Evolutionary conservation across 129 eudicot genomes (phyloP).

Genomic region (Helianthus annuus): HanXRQr2.0-SUNRISE NC_035435.2:110851384-110851883

Average conservation of each 20-base stretch:
- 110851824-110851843: too few relatives aligned
- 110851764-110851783: too few relatives aligned
- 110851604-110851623: slow-evolving; percentile 1
- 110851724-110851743: too few relatives aligned
- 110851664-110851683: slow-evolving; percentile 22
- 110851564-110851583: not conserved
- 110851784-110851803: too few relatives aligned
- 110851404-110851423: slow-evolving; percentile 48
- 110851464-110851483: slow-evolving; percentile 62
- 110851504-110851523: slow-evolving; percentile 14
- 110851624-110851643: slow-evolving; percentile 19
- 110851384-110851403: slow-evolving; percentile 48
- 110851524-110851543: slow-evolving; percentile 23
- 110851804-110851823: too few relatives aligned
- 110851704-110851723: too few relatives aligned
- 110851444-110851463: slow-evolving; percentile 54
- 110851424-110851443: slow-evolving; percentile 45
- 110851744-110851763: too few relatives aligned
- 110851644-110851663: slow-evolving; percentile 19
- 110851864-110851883: too few relatives aligned
- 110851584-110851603: slow-evolving; percentile 8
- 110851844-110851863: too few relatives aligned
- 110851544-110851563: slow-evolving; percentile 2
- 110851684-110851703: not conserved
- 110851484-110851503: slow-evolving; percentile 57